phyloP scores from a whole-genome alignment of 2,329 filamentous ascomycete genomes.

The Aspergillus sp. region DNA sequence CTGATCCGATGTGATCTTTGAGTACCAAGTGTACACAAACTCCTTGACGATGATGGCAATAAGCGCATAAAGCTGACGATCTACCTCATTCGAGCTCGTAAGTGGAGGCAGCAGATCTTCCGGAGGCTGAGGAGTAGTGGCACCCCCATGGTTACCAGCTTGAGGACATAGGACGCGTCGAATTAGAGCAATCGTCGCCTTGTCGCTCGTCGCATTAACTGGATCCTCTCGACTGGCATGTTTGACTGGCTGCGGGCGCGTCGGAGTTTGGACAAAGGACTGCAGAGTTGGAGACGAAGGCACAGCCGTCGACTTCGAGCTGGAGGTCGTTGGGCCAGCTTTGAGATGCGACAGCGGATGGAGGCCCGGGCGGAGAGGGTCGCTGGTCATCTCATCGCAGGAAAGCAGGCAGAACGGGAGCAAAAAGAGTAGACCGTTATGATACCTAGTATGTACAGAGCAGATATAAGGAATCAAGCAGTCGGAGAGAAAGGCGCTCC shows the following conservation, averaged over 20 bases:
- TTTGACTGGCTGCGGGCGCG: slow-evolving; percentile 32
- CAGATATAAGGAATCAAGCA: background rate
- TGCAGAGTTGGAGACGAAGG: slow-evolving; percentile 30
- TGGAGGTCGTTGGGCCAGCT: slow-evolving; percentile 38
- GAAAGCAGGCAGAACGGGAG: background rate
- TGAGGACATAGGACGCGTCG: slow-evolving; percentile 82
- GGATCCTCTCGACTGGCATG: slow-evolving; percentile 40
- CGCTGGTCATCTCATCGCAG: slow-evolving; percentile 44
- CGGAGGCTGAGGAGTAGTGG: slow-evolving; percentile 64
- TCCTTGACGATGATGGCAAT: slow-evolving; percentile 87
- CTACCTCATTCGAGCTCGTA: slow-evolving; percentile 91
- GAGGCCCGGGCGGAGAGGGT: slow-evolving; percentile 39
- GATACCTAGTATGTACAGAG: background rate
- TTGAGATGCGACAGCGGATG: slow-evolving; percentile 44
- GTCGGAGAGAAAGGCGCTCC: slow-evolving; percentile 3
- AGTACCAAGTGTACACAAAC: slow-evolving; percentile 91
- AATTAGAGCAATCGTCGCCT: slow-evolving; percentile 77
- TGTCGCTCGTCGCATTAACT: slow-evolving; percentile 65
- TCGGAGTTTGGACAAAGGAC: slow-evolving; percentile 33
- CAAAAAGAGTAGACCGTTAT: background rate
- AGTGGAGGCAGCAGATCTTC: slow-evolving; percentile 84
- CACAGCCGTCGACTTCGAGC: slow-evolving; percentile 37
- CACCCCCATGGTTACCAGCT: slow-evolving; percentile 42
- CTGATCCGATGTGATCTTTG: slow-evolving; percentile 86
- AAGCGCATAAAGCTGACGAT: slow-evolving; percentile 89